A percentile compares a stretch with the other conserved stretches of the same genome.
These are phyloP conservation scores for Globisporangium viniferum DNA, from an alignment of 352 stramenopile species.

Conservation along the genomic window DNA sequence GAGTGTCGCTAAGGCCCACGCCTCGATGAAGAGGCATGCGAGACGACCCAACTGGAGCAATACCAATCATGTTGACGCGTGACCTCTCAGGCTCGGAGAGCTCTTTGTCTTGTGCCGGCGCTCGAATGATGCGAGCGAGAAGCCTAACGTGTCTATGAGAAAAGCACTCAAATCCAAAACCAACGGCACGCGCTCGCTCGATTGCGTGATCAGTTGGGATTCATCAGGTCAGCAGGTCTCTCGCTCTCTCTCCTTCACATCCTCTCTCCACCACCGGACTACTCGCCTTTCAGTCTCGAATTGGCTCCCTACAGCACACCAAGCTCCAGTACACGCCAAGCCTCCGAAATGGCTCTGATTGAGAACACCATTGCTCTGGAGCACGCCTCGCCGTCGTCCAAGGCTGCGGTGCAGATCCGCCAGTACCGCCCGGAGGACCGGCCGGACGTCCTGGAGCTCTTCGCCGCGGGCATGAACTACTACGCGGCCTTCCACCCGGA, in stretches of 20 bases:
- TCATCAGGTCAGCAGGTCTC: neutral
- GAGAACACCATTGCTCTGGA: neutral
- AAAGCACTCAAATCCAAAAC: neutral
- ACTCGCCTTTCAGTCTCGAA: neutral
- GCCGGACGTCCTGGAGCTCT: neutral
- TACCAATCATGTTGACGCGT: neutral
- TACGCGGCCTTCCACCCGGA: constrained; percentile 2
- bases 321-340: neutral
- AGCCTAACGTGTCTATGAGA: neutral
- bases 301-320: neutral
- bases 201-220: neutral
- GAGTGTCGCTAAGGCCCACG: neutral
- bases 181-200: neutral
- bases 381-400: neutral
- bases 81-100: neutral
- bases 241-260: neutral
- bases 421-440: neutral
- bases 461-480: constrained; percentile 3
- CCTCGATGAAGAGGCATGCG: neutral
- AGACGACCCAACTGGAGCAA: neutral
- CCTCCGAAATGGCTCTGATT: neutral
- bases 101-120: neutral
- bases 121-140: neutral
- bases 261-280: neutral
- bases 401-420: neutral